phyloP scores from a whole-genome alignment of 208 protist species.

The Leishmania martiniquensis region DNA sequence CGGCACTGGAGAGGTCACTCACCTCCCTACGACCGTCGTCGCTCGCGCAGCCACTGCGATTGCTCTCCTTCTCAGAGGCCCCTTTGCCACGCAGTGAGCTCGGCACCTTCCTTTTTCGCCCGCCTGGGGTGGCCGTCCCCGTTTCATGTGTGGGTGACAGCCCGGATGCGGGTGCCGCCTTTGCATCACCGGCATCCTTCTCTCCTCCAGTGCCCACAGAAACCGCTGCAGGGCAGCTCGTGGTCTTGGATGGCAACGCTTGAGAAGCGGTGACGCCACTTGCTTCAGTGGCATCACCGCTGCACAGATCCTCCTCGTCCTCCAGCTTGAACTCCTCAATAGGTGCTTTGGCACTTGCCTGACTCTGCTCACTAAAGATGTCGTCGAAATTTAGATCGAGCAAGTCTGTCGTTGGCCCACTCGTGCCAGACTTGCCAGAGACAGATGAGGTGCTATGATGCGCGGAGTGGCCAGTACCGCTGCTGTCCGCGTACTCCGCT shows the following conservation, averaged over 20 bases:
- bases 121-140: not conserved
- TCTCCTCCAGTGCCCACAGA: not conserved
- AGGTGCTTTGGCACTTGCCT: not conserved
- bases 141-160: not conserved
- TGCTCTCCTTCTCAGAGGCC: not conserved
- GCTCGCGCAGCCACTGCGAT: not conserved
- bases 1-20: not conserved
- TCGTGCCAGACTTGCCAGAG: not conserved
- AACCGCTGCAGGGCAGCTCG: not conserved
- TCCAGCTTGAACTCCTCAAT: constrained; percentile 43
- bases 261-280: not conserved
- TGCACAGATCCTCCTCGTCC: constrained; percentile 2
- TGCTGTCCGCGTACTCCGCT: not conserved
- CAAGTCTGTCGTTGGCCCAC: constrained; percentile 14
- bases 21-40: not conserved
- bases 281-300: not conserved
- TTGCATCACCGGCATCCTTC: not conserved
- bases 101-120: not conserved
- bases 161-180: not conserved
- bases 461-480: not conserved
- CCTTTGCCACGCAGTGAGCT: not conserved
- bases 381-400: constrained; percentile 85
- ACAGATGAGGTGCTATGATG: not conserved
- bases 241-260: not conserved
- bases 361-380: constrained; percentile 48